Base-by-base conservation (phyloP, 192 early-diverging fungal species). In the Coemansia sp. region DNA sequence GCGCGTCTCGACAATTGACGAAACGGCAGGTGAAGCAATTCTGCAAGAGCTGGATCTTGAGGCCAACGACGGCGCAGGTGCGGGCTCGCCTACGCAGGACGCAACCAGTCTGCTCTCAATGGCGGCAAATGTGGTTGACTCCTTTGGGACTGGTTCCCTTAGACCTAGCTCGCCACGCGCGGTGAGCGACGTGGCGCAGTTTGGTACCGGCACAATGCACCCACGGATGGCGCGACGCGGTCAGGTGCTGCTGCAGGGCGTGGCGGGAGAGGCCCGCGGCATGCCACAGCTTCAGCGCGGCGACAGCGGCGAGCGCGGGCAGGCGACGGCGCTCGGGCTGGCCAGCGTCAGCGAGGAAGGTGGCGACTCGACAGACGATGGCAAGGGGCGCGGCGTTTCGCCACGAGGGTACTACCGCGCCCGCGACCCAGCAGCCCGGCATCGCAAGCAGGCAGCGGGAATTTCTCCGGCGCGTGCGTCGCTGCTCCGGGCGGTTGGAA, bases 381-480 rank as follows among this genome's bases (percentile, higher is more conserved):
- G 62, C 33, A 22, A 25, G 0, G 17, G 32, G 7, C 67, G 66
- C 50, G 46, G 60, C 10, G 57, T 71, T 57, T 82, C 79, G 21
- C 71, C 75, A 0, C 71, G 80, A 19, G 70, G 80, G 2, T 70
- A 70, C 65, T 72, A 83, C 61, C 75, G 80, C 6, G 80, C 80
- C 22, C 75, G 80, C 54, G 80, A 83, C 19, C 80, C 80, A 4
- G 80, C 80, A 9, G 80, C 80, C 6, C 75, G 75, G 19, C 68
- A 74, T 42, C 63, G 80, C 59, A 71, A 72, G 66, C 36, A 42
- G n/a, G 54, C 57, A 4, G 52, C 39, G 1, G 58, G 72, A 21
- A 83, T 78, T 9, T 83, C 80, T 27, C 75, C 80, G 4, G 80
- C 80, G 32, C 76, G 76, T 4, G 75, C 76, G 23, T 78, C 75